These are phyloP conservation scores for Annulohypoxylon nitens DNA, from an alignment of 495 filamentous ascomycete species.

Conservation along the genomic window DNA sequence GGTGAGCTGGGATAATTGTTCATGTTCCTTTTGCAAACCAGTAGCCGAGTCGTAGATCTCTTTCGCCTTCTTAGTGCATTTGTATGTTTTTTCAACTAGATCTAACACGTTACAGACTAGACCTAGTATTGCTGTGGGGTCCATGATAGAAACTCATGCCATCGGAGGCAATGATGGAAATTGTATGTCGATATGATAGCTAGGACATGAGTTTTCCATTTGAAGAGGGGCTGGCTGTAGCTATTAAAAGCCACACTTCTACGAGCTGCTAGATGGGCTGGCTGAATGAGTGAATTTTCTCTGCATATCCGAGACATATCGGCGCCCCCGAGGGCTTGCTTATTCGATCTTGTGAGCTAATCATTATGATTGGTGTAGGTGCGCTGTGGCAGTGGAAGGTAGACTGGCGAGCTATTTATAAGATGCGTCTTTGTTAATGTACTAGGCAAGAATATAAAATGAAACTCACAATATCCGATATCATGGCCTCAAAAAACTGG, in stretches of 20 bases:
- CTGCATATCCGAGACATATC: no score
- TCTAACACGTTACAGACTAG: slow-evolving; percentile 15
- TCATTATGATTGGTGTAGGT: no score
- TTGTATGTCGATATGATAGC: neutral
- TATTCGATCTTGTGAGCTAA: no score
- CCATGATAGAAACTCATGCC: slow-evolving; percentile 20
- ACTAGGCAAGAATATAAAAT: no score
- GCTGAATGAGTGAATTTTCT: no score
- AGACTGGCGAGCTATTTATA: no score
- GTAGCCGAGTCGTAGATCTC: slow-evolving; percentile 21
- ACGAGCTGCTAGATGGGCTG: no score
- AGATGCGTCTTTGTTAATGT: no score
- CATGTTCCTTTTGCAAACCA: slow-evolving; percentile 9
- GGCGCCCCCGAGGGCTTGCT: no score
- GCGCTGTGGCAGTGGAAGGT: no score
- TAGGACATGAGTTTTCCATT: neutral
- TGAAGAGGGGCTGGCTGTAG: neutral
- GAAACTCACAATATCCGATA: no score
- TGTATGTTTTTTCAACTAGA: slow-evolving; percentile 1
- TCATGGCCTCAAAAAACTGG: no score
- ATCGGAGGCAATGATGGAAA: neutral
- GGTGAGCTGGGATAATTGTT: neutral
- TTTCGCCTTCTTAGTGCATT: slow-evolving; percentile 10
- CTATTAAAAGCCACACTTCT: neutral
- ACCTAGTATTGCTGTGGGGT: neutral